Conservation (phyloP, 2,329 filamentous ascomycete species). For the Phaeosphaeria sp. region DNA sequence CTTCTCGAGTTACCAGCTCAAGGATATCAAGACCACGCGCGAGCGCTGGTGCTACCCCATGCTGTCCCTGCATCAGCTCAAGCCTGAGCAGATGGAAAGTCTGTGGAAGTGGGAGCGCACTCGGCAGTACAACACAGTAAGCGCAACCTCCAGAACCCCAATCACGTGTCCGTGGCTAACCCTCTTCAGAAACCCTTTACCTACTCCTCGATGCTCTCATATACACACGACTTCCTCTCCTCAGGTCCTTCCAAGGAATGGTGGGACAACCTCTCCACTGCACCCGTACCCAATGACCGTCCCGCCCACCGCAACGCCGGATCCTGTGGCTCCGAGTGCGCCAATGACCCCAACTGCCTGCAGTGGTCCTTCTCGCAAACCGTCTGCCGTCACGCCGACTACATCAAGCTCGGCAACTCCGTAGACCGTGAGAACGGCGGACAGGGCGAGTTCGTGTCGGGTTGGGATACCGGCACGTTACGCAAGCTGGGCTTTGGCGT, state of each 20-base stretch:
- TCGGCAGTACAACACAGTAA: slow-evolving; percentile 42
- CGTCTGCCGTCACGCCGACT: slow-evolving; percentile 47
- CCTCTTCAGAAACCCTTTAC: slow-evolving; percentile 43
- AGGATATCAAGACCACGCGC: slow-evolving; percentile 50
- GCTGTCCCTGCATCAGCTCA: slow-evolving; percentile 48
- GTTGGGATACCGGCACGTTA: slow-evolving; percentile 49
- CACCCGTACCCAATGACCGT: slow-evolving; percentile 42
- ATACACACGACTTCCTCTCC: slow-evolving; percentile 43
- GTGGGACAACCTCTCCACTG: slow-evolving; percentile 46
- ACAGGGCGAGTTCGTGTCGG: slow-evolving; percentile 46
- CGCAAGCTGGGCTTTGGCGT: slow-evolving; percentile 43
- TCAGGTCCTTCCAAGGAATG: slow-evolving; percentile 40
- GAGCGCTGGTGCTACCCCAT: slow-evolving; percentile 54
- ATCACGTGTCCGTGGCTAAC: slow-evolving; percentile 7
- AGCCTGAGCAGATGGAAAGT: slow-evolving; percentile 55
- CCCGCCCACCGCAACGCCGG: slow-evolving; percentile 42
- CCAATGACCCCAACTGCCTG: slow-evolving; percentile 39
- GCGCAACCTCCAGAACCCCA: background rate
- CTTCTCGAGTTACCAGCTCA: slow-evolving; percentile 55
- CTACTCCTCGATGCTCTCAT: slow-evolving; percentile 47
- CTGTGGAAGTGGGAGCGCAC: slow-evolving; percentile 58
- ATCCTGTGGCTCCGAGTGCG: slow-evolving; percentile 45
- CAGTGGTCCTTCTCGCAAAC: slow-evolving; percentile 48
- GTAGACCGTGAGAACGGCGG: slow-evolving; percentile 41
- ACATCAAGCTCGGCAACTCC: slow-evolving; percentile 42